A percentile compares a stretch with the other conserved stretches of the same genome.
Conservation (phyloP, 371 early-diverging fungal genomes). For the Nematocida sp. region DNA sequence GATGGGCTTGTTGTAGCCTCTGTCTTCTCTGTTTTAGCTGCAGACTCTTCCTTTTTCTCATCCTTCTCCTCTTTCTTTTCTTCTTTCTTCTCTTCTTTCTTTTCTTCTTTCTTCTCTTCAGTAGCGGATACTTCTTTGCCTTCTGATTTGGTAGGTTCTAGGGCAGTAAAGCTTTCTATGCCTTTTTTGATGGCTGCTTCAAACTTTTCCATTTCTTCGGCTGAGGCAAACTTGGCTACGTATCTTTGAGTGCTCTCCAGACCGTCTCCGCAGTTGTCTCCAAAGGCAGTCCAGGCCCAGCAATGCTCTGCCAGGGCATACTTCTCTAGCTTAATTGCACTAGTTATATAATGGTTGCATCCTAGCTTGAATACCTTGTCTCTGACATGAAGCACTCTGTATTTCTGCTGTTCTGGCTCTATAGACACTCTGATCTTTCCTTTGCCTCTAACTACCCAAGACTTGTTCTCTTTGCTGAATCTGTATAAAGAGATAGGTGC, state of each 20-base stretch:
- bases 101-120: neutral
- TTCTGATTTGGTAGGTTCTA: neutral
- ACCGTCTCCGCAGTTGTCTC: slow-evolving; percentile 47
- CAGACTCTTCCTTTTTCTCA: neutral
- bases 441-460: slow-evolving; percentile 40
- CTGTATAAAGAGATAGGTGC: slow-evolving; percentile 23
- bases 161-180: neutral
- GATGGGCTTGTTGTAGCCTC: neutral
- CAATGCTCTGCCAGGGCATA: slow-evolving; percentile 23
- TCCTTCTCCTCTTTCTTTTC: neutral
- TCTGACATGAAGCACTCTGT: slow-evolving; percentile 34
- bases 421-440: slow-evolving; percentile 37
- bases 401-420: slow-evolving; percentile 11
- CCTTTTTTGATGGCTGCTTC: slow-evolving; percentile 16
- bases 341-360: slow-evolving; percentile 47
- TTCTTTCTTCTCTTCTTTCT: neutral
- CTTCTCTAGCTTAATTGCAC: neutral
- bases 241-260: slow-evolving; percentile 5
- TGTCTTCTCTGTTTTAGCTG: neutral
- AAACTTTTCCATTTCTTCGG: slow-evolving; percentile 30
- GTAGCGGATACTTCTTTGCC: neutral
- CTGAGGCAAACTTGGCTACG: slow-evolving; percentile 13
- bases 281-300: slow-evolving; percentile 39
- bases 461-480: slow-evolving; percentile 5
- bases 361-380: slow-evolving; percentile 48